Evolutionary conservation across 495 filamentous ascomycete genomes (phyloP), one percentile per base, ranked within the genome.

Genomic region (Echria macrotheca): DNA sequence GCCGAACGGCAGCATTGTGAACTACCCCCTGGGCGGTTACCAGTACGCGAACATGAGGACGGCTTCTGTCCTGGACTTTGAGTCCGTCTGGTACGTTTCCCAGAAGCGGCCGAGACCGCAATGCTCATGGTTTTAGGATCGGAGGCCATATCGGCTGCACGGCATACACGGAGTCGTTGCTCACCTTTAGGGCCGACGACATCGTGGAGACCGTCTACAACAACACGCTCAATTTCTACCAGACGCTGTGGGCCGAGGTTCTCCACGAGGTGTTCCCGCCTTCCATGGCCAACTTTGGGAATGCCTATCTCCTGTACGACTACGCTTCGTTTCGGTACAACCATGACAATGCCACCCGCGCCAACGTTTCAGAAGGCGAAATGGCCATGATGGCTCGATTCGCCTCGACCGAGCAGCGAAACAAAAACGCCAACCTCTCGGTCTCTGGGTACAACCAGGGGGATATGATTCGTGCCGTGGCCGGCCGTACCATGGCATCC

Each of bases 291-390:
- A 69, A 63, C 49, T 73, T 65, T 49, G 57, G 57, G 25, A 61
- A 72, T 24, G 71, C 71, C 2, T 71, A 69, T 41, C 50, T 63
- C n/a, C 32, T 73, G 12, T 74, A 72, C 55, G 68, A 72, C 38
- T 70, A 67, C 46, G 70, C 68, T n/a, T 32, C 28, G 4, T 74
- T 68, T 43, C 60, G 58, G 28, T 67, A 64, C 49, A 56, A 47
- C 37, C 69, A 74, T 47, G 54, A 67, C 54, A 50, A 50, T n/a
- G 46, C 52, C 1, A 59, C 58, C 5, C 52, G 31, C 5, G 19
- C 43, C 0, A 18, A 37, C 17, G 57, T 73, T 2, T 52, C 47
- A 11, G 29, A 7, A 0, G 54, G 42, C 18, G 55, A 47, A 2
- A 32, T 74, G 0, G 42, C 14, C 0, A 32, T 51, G n/a, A 51